Evolutionary conservation across 1,284 basidiomycete species (phyloP).

Genomic region (Cutaneotrichosporon mucoides): DNA sequence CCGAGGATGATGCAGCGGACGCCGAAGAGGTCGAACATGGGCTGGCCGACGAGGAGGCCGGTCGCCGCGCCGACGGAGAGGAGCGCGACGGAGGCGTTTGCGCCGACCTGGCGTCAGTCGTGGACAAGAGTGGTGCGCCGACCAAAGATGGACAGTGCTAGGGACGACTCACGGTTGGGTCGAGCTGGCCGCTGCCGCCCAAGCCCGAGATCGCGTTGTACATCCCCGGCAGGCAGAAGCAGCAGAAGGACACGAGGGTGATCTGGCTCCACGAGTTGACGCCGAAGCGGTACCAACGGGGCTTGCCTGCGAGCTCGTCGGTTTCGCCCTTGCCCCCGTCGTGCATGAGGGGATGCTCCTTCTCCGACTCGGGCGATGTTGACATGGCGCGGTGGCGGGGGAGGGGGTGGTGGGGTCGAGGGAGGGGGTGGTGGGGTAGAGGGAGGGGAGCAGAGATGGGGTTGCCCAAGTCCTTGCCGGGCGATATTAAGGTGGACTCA

Average conservation of each 20-base stretch:
- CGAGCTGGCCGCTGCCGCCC: conserved; percentile 22
- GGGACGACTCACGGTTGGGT: conserved; percentile 15
- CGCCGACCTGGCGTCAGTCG: conserved; percentile 10
- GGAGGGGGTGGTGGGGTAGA: too few relatives aligned
- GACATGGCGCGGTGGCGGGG: too few relatives aligned
- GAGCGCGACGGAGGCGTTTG: conserved; percentile 21
- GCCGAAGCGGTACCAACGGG: background rate
- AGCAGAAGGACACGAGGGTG: conserved; percentile 18
- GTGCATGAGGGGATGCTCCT: background rate
- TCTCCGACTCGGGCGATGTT: background rate
- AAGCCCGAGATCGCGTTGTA: conserved; percentile 24
- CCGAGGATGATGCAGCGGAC: conserved; percentile 19
- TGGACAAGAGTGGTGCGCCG: too few relatives aligned
- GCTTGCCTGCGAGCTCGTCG: background rate
- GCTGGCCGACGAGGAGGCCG: conserved; percentile 22
- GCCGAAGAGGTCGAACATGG: conserved; percentile 22
- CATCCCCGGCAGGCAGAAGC: conserved; percentile 23
- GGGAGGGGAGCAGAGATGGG: too few relatives aligned
- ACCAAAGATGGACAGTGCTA: background rate
- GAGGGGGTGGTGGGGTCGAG: too few relatives aligned
- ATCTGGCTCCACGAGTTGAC: conserved; percentile 20
- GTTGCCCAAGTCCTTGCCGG: too few relatives aligned
- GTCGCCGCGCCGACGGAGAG: conserved; percentile 20
- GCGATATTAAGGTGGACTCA: too few relatives aligned
- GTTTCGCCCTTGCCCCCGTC: background rate